Evolutionary conservation across 139 green algal genomes (phyloP).

Genomic region (Chlorella sp.): DNA sequence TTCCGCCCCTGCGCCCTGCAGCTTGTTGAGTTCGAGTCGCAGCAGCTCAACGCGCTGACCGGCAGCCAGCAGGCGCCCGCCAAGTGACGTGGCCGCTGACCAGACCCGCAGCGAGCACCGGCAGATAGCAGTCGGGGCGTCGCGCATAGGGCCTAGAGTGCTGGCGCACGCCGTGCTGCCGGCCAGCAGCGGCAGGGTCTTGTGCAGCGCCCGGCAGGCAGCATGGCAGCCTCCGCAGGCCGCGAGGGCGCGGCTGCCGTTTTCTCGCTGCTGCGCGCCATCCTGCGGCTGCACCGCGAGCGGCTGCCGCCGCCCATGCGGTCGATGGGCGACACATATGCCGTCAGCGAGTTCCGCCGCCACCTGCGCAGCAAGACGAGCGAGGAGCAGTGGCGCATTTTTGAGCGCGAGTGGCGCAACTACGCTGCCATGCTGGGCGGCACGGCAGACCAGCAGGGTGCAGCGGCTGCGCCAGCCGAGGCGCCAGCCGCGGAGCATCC

Average conservation of each 20-base stretch:
- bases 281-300: slow-evolving; percentile 71
- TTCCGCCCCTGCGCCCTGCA: slow-evolving; percentile 12
- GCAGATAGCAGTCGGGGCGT: not conserved
- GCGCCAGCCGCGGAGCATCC: not conserved
- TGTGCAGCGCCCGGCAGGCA: not conserved
- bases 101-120: not conserved
- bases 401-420: slow-evolving; percentile 68
- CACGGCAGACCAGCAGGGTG: slow-evolving; percentile 35
- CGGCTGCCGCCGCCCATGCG: slow-evolving; percentile 73
- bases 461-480: not conserved
- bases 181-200: no score
- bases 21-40: slow-evolving; percentile 66
- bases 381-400: slow-evolving; percentile 71
- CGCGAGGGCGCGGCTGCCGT: slow-evolving; percentile 3
- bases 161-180: no score
- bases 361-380: slow-evolving; percentile 67
- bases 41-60: slow-evolving; percentile 73
- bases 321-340: slow-evolving; percentile 73
- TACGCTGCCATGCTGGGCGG: slow-evolving; percentile 67
- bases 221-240: not conserved
- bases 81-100: slow-evolving; percentile 3
- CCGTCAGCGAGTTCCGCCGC: slow-evolving; percentile 65
- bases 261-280: slow-evolving; percentile 61
- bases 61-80: not conserved
- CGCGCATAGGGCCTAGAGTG: no score